Conservation (phyloP, 805 yeast genomes). For the Candida krabiensis region DNA sequence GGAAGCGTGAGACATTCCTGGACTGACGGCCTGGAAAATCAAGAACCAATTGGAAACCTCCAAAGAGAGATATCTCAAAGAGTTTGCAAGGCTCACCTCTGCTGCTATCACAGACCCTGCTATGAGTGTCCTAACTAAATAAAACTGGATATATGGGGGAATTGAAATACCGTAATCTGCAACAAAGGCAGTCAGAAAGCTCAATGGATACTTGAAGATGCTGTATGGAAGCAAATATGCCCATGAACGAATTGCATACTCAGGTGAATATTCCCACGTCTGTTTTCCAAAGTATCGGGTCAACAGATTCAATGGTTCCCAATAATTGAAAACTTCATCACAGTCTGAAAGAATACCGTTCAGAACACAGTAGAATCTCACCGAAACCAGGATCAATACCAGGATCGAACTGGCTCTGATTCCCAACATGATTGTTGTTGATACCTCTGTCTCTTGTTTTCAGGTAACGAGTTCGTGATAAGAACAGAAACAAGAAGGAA, state of each 20-base stretch:
- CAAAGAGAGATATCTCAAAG: slow-evolving; percentile 38
- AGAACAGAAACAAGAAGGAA: no score
- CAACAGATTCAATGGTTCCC: slow-evolving; percentile 87
- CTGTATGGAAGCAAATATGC: slow-evolving; percentile 60
- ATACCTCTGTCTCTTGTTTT: no score
- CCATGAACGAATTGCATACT: slow-evolving; percentile 84
- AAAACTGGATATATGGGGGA: slow-evolving; percentile 43
- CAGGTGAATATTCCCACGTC: slow-evolving; percentile 96
- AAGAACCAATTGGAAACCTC: slow-evolving; percentile 59
- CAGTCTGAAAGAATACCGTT: slow-evolving; percentile 82
- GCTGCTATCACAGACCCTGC: slow-evolving; percentile 42
- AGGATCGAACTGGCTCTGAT: slow-evolving; percentile 12
- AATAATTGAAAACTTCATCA: slow-evolving; percentile 89
- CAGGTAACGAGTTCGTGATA: no score
- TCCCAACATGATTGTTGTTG: slow-evolving; percentile 6
- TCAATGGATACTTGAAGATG: slow-evolving; percentile 25
- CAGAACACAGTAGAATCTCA: slow-evolving; percentile 42
- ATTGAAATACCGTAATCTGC: slow-evolving; percentile 2
- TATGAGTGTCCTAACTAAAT: slow-evolving; percentile 47
- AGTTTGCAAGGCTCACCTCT: slow-evolving; percentile 53
- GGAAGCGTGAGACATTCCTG: slow-evolving; percentile 90
- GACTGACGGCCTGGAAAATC: slow-evolving; percentile 57
- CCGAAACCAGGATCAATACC: slow-evolving; percentile 22
- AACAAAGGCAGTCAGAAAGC: slow-evolving; percentile 6
- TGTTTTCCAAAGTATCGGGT: slow-evolving; percentile 85